Percentiles rank a stretch among this genome's conserved stretches.
Conservation (phyloP, 768 basidiomycete genomes). For the Peribolospora baueri region DNA sequence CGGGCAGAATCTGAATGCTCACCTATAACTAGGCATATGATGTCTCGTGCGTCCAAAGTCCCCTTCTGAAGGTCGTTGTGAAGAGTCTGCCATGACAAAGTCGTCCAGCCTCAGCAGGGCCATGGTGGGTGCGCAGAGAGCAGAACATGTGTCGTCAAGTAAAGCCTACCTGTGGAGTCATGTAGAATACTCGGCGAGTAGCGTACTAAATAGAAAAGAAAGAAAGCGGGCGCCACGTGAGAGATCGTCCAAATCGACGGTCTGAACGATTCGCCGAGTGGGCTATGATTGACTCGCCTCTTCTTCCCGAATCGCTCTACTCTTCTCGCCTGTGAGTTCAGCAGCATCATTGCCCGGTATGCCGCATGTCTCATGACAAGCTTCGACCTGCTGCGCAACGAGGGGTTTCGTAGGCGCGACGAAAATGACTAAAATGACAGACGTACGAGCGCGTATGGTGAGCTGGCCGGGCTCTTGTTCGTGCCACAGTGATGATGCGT, state of each 20-base stretch:
- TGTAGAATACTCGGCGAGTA: conserved; percentile 50
- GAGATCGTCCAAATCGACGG: neutral
- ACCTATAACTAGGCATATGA: conserved; percentile 77
- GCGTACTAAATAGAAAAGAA: conserved; percentile 11
- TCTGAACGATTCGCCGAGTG: no score
- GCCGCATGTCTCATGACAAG: conserved; percentile 78
- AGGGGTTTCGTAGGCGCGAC: conserved; percentile 90
- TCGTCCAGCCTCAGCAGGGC: no score
- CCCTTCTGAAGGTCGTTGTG: conserved; percentile 56
- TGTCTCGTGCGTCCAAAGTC: conserved; percentile 49
- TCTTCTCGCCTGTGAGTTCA: conserved; percentile 61
- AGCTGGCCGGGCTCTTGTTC: no score
- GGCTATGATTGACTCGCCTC: conserved; percentile 27
- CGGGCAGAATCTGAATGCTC: conserved; percentile 8
- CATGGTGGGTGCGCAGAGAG: conserved; percentile 9
- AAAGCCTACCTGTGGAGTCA: conserved; percentile 36
- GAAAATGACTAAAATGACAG: conserved; percentile 37
- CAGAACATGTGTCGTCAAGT: conserved; percentile 13
- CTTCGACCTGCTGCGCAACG: conserved; percentile 80
- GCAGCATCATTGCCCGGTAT: conserved; percentile 66
- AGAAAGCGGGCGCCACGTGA: neutral
- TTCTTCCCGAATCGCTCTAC: conserved; percentile 30
- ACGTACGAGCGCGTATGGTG: no score
- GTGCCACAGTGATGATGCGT: no score
- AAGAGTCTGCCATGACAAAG: conserved; percentile 37